phyloP scores from a whole-genome alignment of 495 filamentous ascomycete species.

The Chaetomium fimeti region DNA sequence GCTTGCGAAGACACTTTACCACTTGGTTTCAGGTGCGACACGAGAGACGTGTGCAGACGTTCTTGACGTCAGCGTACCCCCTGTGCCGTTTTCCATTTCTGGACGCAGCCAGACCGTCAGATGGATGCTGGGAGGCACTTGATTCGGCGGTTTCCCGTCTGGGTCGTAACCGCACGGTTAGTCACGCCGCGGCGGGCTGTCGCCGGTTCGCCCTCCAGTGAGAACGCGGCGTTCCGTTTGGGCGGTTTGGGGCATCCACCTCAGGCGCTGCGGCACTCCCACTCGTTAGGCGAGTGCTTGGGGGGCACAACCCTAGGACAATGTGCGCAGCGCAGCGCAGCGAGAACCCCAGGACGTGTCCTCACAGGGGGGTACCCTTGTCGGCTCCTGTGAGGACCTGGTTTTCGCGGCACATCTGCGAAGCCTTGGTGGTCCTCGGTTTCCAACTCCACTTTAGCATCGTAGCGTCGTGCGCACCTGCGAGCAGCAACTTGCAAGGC shows the following conservation, averaged over 20 bases:
- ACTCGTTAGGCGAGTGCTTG: conserved; percentile 5
- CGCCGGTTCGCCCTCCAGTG: conserved; percentile 20
- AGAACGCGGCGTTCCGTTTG: conserved; percentile 17
- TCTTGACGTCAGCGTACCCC: conserved; percentile 23
- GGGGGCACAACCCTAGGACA: conserved; percentile 4
- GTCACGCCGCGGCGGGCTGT: conserved; percentile 27
- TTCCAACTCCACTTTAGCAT: neutral
- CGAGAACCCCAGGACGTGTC: conserved; percentile 9
- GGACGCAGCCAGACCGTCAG: conserved; percentile 18
- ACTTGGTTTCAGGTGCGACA: neutral
- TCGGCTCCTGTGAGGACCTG: conserved; percentile 15
- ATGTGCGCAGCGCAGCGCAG: conserved; percentile 7
- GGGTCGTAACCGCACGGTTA: conserved; percentile 13
- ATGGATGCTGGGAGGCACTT: conserved; percentile 12
- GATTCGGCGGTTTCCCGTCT: conserved; percentile 15
- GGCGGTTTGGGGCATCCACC: conserved; percentile 13
- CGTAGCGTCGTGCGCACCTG: conserved; percentile 19
- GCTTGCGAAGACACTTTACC: conserved; percentile 1
- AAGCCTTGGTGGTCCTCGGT: neutral
- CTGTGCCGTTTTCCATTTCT: conserved; percentile 19
- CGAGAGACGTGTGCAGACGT: neutral
- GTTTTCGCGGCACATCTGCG: neutral
- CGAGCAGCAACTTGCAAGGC: conserved; percentile 5
- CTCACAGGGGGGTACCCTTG: conserved; percentile 5
- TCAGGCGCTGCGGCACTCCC: conserved; percentile 6